Evolutionary conservation across 2,329 filamentous ascomycete species (phyloP), one percentile per base, ranked within the genome.

Genomic region (Orbilia quercus): DNA sequence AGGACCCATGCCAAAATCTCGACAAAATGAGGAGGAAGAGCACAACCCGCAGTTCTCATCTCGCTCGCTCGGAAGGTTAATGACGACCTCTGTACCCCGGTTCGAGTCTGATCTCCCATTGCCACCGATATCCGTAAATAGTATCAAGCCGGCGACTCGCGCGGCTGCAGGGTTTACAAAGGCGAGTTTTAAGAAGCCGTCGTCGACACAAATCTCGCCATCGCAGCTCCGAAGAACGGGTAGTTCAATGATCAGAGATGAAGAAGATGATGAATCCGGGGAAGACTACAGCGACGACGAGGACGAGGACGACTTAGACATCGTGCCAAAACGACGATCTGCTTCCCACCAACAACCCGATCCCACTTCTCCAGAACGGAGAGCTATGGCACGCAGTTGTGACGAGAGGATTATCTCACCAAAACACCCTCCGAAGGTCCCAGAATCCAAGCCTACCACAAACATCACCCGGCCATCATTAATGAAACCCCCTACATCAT

Each of bases 121-220:
- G 22, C 67, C 59, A 2, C 59, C 47, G 2, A 23, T 47, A 20
- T 53, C 53, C 6, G 54, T 45, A 23, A 72, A 55, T 16, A 11
- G 9, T 12, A 65, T 72, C 34, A 72, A 72, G 31, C 60, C 60
- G 14, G 45, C 67, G 11, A 72, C 67, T 22, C 60, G 70, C 28
- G 70, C 70, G 18, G 70, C 70, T 28, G 70, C 70, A 23, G 70
- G 70, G 16, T 74, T 63, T 25, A 72, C 59, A 14, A 58, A 45
- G 31, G 67, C 67, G n/a, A 65, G 59, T 38, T 65, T 65, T 60
- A 72, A 60, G 59, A 72, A 65, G 47, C 18, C 47, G 16, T 40
- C 59, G 40, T 64, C 58, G n/a, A 42, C 62, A 20, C 62, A 62
- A 44, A 54, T 38, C 48, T 62, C 62, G 20, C 58, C 55, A 14